A percentile compares a stretch with the other conserved stretches of the same genome.
Conservation (phyloP, 768 basidiomycete species). For the Cystofilobasidium capitatum region DNA sequence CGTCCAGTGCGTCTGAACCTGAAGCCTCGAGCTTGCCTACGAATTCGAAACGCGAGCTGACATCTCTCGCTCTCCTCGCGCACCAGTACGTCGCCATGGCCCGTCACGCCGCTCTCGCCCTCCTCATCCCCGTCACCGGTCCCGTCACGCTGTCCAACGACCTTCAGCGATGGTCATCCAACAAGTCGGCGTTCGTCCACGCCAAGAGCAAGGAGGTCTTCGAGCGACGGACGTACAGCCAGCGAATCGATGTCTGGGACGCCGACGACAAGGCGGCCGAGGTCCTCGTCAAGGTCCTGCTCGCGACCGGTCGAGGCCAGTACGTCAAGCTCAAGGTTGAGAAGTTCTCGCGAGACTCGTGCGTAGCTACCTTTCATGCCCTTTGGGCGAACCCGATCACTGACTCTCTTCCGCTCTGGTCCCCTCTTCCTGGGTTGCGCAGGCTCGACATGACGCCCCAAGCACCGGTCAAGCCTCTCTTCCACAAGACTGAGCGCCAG, state of each 20-base stretch:
- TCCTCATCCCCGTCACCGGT: slow-evolving; percentile 19
- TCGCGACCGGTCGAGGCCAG: slow-evolving; percentile 23
- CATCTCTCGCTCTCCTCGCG: background rate
- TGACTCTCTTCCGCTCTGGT: background rate
- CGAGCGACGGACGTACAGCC: slow-evolving; percentile 13
- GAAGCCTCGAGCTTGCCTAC: background rate
- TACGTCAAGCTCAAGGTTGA: slow-evolving; percentile 23
- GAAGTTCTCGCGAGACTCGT: slow-evolving; percentile 21
- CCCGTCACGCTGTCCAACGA: background rate
- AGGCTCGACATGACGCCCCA: background rate
- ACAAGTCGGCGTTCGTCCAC: slow-evolving; percentile 18
- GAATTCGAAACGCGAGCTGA: background rate
- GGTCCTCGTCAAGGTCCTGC: slow-evolving; percentile 20
- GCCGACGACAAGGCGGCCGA: slow-evolving; percentile 25
- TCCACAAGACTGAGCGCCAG: slow-evolving; percentile 3
- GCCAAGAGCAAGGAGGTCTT: slow-evolving; percentile 18
- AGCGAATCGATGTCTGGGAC: slow-evolving; percentile 21
- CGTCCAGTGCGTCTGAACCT: slow-evolving; percentile 10
- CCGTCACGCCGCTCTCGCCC: slow-evolving; percentile 23
- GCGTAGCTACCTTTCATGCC: background rate
- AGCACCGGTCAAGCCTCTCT: background rate
- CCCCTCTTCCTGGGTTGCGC: background rate
- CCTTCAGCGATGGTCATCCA: slow-evolving; percentile 22
- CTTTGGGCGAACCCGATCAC: background rate
- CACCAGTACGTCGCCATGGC: slow-evolving; percentile 23